Percentiles rank a stretch among this genome's conserved stretches.
Evolutionary conservation across 2,329 filamentous ascomycete genomes (phyloP).

Genomic region (Ascochyta pisi): DNA sequence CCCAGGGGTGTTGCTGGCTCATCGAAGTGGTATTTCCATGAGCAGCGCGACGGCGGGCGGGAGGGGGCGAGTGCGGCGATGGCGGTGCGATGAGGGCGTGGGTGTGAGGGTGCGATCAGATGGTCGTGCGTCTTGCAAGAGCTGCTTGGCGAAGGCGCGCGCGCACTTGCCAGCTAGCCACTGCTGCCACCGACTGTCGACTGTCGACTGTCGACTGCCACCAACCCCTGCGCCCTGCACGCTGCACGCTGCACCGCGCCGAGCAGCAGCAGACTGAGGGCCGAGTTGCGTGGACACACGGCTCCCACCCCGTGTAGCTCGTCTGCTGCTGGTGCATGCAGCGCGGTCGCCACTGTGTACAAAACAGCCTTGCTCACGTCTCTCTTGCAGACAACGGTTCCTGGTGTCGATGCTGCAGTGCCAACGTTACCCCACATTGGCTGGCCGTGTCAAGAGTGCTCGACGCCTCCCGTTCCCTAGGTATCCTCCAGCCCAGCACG

Average conservation of each 20-base stretch:
- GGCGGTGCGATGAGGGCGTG: conserved; percentile 25
- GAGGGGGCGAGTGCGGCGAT: conserved; percentile 23
- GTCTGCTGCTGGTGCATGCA: neutral
- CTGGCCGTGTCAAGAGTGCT: neutral
- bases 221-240: too few relatives aligned
- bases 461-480: neutral
- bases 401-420: conserved; percentile 12
- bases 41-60: conserved; percentile 45
- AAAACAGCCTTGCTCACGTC: neutral
- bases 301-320: too few relatives aligned
- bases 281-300: too few relatives aligned
- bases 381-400: neutral
- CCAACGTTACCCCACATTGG: conserved; percentile 15
- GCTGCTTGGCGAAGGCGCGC: conserved; percentile 4
- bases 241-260: neutral
- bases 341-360: neutral
- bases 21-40: conserved; percentile 54
- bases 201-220: neutral
- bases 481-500: neutral
- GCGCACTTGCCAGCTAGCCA: conserved; percentile 18
- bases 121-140: conserved; percentile 21
- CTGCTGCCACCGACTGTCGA: neutral
- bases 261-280: neutral
- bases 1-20: conserved; percentile 65
- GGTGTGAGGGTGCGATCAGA: conserved; percentile 24